Evolutionary conservation across 345 rosid species (phyloP), one percentile per base, ranked within the genome.

Genomic region (Toxicodendron radicans): DNA sequence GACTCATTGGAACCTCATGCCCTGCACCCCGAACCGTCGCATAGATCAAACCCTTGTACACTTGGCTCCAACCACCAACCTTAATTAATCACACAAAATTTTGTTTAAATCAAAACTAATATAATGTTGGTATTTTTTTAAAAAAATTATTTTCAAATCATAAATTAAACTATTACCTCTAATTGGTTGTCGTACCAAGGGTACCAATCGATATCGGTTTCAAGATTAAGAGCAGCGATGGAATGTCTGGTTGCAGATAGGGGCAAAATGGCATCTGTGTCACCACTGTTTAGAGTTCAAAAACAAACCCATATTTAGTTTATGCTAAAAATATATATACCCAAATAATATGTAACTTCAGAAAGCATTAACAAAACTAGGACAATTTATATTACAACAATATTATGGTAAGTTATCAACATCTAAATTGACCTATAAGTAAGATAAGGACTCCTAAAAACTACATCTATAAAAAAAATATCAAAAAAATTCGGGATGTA

Each of bases 31-130:
- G 85, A 58, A 90, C 89, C 49, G 88, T 90, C 83, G 54, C 82
- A 49, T 79, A 83, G 0, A 88, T 85, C 70, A 90, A 65, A 0
- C 92, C 94, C 61, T 79, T 32, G 84, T 84, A 88, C 0, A 79
- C 69, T 75, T 88, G 83, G 73, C 82, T 84, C 88, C 89, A 90
- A 3, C 94, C 92, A 4, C 94, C 94, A 14, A 84, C 94, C 91
- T 89, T 14, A 18, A 54, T 70, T 53, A 33, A 48, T 12, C 16
- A 56, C n/a, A 58, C 10, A 8, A 35, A 46, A 16, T 24, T 30
- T 2, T 3, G 12, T 59, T 5, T 18, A 13, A 51, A 49, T 2
- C 1, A 51, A 13, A 14, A 46, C 48, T 20, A 21, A 57, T n/a
- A 20, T 18, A 20, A 10, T 24, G 10, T n/a, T n/a, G 8, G 59